These are phyloP conservation scores for Colletotrichum spinosum DNA, from an alignment of 2,329 filamentous ascomycete species.

Conservation along the genomic window DNA sequence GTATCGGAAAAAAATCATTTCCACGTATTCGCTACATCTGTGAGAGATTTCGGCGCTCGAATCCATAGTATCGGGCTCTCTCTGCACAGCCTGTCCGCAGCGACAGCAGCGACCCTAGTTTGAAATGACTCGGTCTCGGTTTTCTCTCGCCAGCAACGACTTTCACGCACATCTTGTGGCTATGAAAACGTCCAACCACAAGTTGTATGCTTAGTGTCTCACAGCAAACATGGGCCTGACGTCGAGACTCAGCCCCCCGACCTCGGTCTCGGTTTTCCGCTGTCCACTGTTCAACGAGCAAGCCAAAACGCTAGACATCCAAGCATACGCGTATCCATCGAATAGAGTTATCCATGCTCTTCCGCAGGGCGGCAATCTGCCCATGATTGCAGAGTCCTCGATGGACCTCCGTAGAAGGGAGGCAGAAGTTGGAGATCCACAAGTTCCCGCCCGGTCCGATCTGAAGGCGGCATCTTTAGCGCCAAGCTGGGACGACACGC, in stretches of 20 bases:
- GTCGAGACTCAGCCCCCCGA: slow-evolving; percentile 17
- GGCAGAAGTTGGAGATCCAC: neutral
- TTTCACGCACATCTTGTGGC: neutral
- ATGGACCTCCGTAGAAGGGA: too few relatives aligned
- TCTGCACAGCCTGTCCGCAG: neutral
- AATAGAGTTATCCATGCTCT: slow-evolving; percentile 25
- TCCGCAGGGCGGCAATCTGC: too few relatives aligned
- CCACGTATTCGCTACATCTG: slow-evolving; percentile 3
- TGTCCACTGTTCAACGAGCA: neutral
- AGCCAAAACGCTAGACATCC: neutral
- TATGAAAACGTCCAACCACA: neutral
- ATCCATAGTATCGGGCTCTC: neutral
- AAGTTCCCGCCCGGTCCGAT: slow-evolving; percentile 1
- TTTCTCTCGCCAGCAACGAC: neutral
- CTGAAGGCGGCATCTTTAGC: too few relatives aligned
- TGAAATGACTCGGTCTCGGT: slow-evolving; percentile 23
- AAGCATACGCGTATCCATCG: slow-evolving; percentile 22
- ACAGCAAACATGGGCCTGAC: neutral
- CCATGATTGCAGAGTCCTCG: too few relatives aligned
- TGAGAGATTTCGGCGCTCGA: neutral
- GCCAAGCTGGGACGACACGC: too few relatives aligned
- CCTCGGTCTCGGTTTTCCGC: slow-evolving; percentile 32
- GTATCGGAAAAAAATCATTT: neutral
- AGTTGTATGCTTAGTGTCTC: neutral
- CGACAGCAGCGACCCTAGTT: slow-evolving; percentile 1